Conservation (phyloP, 768 basidiomycete species). For the Pisolithus orientalis region DNA sequence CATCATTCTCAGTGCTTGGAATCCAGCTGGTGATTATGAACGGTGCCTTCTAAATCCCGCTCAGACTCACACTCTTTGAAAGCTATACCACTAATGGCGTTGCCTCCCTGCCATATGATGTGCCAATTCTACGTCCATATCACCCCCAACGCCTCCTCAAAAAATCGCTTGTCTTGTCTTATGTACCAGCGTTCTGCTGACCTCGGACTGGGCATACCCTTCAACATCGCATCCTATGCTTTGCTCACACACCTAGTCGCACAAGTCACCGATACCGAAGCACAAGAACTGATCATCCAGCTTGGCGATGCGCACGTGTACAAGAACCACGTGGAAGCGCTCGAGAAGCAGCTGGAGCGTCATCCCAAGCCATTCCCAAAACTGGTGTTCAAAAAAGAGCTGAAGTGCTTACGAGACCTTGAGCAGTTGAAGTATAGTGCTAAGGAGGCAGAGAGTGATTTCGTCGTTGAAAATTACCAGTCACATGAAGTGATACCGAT, state of each 20-base stretch:
- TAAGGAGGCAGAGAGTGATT: slow-evolving; percentile 36
- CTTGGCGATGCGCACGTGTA: slow-evolving; percentile 98
- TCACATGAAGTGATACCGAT: slow-evolving; percentile 81
- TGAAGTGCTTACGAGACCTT: slow-evolving; percentile 75
- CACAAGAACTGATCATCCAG: slow-evolving; percentile 90
- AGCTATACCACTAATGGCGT: slow-evolving; percentile 94
- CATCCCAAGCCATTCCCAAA: slow-evolving; percentile 81
- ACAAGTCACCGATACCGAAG: slow-evolving; percentile 78
- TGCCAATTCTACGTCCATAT: slow-evolving; percentile 98
- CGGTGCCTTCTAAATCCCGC: too few relatives aligned
- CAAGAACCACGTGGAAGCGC: slow-evolving; percentile 83
- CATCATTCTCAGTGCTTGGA: slow-evolving; percentile 96
- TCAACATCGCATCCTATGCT: slow-evolving; percentile 99
- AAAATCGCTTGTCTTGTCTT: slow-evolving; percentile 80
- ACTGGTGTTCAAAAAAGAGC: slow-evolving; percentile 62
- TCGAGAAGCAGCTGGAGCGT: slow-evolving; percentile 73
- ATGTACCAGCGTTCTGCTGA: slow-evolving; percentile 99
- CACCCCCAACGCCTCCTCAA: slow-evolving; percentile 44
- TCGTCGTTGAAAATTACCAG: slow-evolving; percentile 82
- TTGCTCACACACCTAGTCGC: slow-evolving; percentile 97
- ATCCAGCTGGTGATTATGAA: slow-evolving; percentile 73
- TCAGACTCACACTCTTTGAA: background rate
- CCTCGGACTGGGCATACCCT: slow-evolving; percentile 93
- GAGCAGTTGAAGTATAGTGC: slow-evolving; percentile 32
- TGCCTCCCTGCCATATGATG: slow-evolving; percentile 98